Conservation (phyloP, 139 green algal species). For the Diplosphaera chodatii region DNA sequence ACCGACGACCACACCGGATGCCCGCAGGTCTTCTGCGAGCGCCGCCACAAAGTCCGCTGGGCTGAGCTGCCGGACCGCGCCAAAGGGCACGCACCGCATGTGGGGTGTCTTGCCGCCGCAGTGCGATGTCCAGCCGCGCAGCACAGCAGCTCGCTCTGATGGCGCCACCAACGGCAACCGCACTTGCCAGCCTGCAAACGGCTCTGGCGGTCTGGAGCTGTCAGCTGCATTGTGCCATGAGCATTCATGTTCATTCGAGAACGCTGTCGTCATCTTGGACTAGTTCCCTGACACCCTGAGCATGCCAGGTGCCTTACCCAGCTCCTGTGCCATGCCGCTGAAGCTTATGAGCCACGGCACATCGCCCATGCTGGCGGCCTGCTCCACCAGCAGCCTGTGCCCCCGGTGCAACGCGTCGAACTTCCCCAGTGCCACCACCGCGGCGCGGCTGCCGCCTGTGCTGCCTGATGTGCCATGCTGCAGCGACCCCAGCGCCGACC, state of each 20-base stretch:
- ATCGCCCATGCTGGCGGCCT: constrained; percentile 33
- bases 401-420: constrained; percentile 91
- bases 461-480: neutral
- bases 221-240: no score
- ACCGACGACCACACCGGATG: constrained; percentile 75
- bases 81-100: constrained; percentile 78
- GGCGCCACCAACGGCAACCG: constrained; percentile 70
- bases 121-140: constrained; percentile 52
- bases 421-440: constrained; percentile 82
- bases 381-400: constrained; percentile 61
- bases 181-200: constrained; percentile 40
- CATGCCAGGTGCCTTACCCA: no score
- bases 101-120: constrained; percentile 36
- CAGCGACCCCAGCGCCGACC: neutral
- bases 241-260: no score
- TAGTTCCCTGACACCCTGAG: no score
- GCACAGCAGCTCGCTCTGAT: constrained; percentile 58
- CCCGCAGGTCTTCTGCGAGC: constrained; percentile 59
- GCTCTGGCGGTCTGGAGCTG: no score
- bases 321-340: constrained; percentile 72
- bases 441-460: neutral
- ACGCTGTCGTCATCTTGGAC: no score
- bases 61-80: constrained; percentile 56
- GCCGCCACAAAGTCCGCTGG: constrained; percentile 81
- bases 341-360: constrained; percentile 75